Conservation (phyloP, 2,329 filamentous ascomycete species). For the Phialemoniopsis sp. region DNA sequence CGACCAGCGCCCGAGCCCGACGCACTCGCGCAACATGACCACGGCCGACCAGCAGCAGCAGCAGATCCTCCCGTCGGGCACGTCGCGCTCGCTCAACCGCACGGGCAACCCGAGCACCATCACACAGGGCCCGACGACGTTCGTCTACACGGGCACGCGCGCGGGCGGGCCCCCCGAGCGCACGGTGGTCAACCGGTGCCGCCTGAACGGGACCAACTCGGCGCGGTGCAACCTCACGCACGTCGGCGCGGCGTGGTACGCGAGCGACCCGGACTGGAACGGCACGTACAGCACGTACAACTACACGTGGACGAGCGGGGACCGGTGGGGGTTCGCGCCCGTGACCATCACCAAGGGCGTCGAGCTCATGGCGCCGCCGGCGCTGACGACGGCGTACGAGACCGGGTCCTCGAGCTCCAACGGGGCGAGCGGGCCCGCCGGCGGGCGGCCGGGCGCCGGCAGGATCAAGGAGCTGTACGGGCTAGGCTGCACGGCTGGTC, state of each 20-base stretch:
- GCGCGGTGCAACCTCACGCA: slow-evolving; percentile 20
- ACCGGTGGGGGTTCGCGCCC: slow-evolving; percentile 18
- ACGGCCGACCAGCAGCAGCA: not conserved
- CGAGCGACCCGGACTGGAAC: slow-evolving; percentile 13
- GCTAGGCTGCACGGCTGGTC: not conserved
- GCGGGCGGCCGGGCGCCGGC: not conserved
- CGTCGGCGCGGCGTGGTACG: slow-evolving; percentile 18
- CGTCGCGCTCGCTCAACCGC: slow-evolving; percentile 3
- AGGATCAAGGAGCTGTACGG: not conserved
- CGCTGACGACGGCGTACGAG: slow-evolving; percentile 3
- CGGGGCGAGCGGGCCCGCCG: not conserved
- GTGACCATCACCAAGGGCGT: slow-evolving; percentile 17
- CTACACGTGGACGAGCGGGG: slow-evolving; percentile 20
- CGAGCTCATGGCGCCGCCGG: slow-evolving; percentile 10
- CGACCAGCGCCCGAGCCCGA: slow-evolving; percentile 9
- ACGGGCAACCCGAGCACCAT: slow-evolving; percentile 17
- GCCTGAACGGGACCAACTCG: slow-evolving; percentile 15
- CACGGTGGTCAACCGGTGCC: slow-evolving; percentile 17
- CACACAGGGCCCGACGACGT: slow-evolving; percentile 18
- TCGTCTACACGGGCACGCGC: slow-evolving; percentile 16
- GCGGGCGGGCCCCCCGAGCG: slow-evolving; percentile 7
- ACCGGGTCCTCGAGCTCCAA: slow-evolving; percentile 3
- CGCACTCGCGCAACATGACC: slow-evolving; percentile 4
- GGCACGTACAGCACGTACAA: slow-evolving; percentile 18
- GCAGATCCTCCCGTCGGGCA: not conserved